These are phyloP conservation scores for Tricholomella constricta DNA, from an alignment of 768 basidiomycete genomes.

Conservation along the genomic window DNA sequence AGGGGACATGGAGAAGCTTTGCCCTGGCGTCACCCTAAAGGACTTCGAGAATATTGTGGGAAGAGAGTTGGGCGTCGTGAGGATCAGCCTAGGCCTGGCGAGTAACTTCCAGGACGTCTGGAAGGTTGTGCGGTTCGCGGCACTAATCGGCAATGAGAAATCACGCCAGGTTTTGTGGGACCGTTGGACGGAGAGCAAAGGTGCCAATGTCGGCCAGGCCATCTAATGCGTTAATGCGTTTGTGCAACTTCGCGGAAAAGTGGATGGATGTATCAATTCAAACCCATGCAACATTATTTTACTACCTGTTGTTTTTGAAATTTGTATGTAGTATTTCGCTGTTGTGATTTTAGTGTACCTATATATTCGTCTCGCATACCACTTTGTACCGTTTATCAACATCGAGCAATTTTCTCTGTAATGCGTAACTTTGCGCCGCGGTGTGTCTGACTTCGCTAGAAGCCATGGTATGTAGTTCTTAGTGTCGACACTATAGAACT, in stretches of 20 bases:
- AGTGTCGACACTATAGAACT: too few relatives aligned
- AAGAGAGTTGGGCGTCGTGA: slow-evolving; percentile 71
- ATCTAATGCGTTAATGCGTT: slow-evolving; percentile 11
- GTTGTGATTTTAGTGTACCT: slow-evolving; percentile 21
- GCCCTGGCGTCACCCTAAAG: slow-evolving; percentile 57
- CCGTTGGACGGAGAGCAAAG: slow-evolving; percentile 30
- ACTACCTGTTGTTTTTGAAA: slow-evolving; percentile 11
- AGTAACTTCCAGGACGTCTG: slow-evolving; percentile 78
- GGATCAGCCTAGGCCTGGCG: slow-evolving; percentile 78
- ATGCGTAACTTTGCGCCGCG: background rate
- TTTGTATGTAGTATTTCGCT: slow-evolving; percentile 15
- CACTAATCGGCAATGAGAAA: slow-evolving; percentile 43
- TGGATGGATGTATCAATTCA: slow-evolving; percentile 5
- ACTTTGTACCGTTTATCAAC: background rate
- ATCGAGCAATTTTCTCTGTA: background rate
- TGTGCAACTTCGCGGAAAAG: too few relatives aligned
- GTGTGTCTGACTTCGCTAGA: too few relatives aligned
- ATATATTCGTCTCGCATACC: background rate
- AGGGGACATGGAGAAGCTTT: slow-evolving; percentile 62
- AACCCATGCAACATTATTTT: slow-evolving; percentile 1
- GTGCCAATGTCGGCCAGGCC: slow-evolving; percentile 18
- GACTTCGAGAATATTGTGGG: slow-evolving; percentile 66
- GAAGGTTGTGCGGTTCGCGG: slow-evolving; percentile 53
- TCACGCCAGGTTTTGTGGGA: slow-evolving; percentile 43
- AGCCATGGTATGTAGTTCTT: too few relatives aligned